Percentiles rank a stretch among this genome's conserved stretches.
phyloP scores from a whole-genome alignment of 2,329 filamentous ascomycete genomes.

The Didymella lethalis region DNA sequence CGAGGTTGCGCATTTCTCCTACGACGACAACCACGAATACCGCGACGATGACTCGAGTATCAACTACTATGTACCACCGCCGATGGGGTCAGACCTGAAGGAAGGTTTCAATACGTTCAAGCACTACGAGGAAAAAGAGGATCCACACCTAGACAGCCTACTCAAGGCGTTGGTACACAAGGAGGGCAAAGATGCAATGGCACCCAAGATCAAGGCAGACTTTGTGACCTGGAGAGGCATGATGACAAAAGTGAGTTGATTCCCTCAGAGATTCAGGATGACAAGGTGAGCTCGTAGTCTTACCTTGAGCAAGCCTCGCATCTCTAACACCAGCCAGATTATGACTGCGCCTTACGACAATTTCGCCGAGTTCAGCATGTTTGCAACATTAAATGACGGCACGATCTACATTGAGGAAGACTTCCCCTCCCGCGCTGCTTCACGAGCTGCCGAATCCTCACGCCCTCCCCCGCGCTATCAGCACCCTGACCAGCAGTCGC shows the following conservation, averaged over 20 bases:
- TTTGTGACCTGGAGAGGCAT: slow-evolving; percentile 95
- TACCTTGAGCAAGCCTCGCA: slow-evolving; percentile 17
- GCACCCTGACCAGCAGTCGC: slow-evolving; percentile 66
- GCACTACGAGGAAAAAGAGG: slow-evolving; percentile 80
- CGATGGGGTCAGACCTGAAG: slow-evolving; percentile 77
- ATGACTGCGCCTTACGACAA: slow-evolving; percentile 84
- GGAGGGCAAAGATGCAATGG: slow-evolving; percentile 68
- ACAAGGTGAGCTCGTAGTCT: slow-evolving; percentile 28
- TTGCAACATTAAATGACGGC: slow-evolving; percentile 89
- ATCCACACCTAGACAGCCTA: slow-evolving; percentile 87
- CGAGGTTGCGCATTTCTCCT: slow-evolving; percentile 95
- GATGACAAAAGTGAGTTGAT: slow-evolving; percentile 84
- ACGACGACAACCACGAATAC: slow-evolving; percentile 82
- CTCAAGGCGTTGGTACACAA: slow-evolving; percentile 76
- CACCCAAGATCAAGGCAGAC: slow-evolving; percentile 74
- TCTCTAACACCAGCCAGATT: slow-evolving; percentile 64
- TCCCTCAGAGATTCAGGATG: not conserved
- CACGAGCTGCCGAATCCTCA: slow-evolving; percentile 58
- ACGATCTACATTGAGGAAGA: slow-evolving; percentile 87
- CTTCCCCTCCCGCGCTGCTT: slow-evolving; percentile 72
- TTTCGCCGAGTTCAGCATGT: slow-evolving; percentile 90
- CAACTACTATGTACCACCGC: slow-evolving; percentile 83
- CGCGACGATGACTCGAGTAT: slow-evolving; percentile 79
- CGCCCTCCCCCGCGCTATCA: slow-evolving; percentile 35
- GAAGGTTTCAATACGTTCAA: slow-evolving; percentile 82